A percentile compares a stretch with the other conserved stretches of the same genome.
These are phyloP conservation scores for Macrolepiota albuminosa DNA, from an alignment of 768 basidiomycete species.

Conservation along the genomic window DNA sequence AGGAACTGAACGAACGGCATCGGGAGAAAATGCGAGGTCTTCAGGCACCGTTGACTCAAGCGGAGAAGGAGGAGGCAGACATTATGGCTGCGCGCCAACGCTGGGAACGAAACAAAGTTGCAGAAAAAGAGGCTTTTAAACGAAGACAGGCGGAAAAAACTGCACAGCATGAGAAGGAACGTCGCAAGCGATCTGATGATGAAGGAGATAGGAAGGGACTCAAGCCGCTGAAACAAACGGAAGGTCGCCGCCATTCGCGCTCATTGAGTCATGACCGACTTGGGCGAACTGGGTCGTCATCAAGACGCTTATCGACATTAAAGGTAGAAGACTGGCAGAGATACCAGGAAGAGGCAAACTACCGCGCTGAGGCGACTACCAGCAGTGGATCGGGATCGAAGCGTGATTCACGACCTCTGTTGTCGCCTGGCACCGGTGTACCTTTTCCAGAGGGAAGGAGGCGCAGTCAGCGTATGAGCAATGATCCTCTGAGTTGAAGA, in stretches of 20 bases:
- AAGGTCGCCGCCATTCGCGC: slow-evolving; percentile 42
- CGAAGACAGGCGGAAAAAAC: slow-evolving; percentile 70
- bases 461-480: slow-evolving; percentile 27
- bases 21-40: slow-evolving; percentile 78
- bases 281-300: slow-evolving; percentile 37
- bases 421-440: slow-evolving; percentile 31
- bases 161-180: slow-evolving; percentile 43
- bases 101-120: slow-evolving; percentile 75
- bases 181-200: slow-evolving; percentile 40
- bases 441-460: slow-evolving; percentile 52
- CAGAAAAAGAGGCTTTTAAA: slow-evolving; percentile 72
- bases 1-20: slow-evolving; percentile 84
- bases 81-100: slow-evolving; percentile 69
- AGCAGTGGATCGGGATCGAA: slow-evolving; percentile 20
- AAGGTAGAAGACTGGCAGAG: slow-evolving; percentile 87
- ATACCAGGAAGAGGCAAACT: slow-evolving; percentile 46
- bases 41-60: slow-evolving; percentile 80
- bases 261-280: slow-evolving; percentile 63
- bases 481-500: slow-evolving; percentile 26
- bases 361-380: slow-evolving; percentile 3
- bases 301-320: slow-evolving; percentile 65
- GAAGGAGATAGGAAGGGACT: slow-evolving; percentile 30
- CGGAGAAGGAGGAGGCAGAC: slow-evolving; percentile 72
- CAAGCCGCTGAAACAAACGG: slow-evolving; percentile 25
- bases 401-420: slow-evolving; percentile 29